phyloP scores from a whole-genome alignment of 805 yeast genomes.

The Kodamaea nitidulidarum region DNA sequence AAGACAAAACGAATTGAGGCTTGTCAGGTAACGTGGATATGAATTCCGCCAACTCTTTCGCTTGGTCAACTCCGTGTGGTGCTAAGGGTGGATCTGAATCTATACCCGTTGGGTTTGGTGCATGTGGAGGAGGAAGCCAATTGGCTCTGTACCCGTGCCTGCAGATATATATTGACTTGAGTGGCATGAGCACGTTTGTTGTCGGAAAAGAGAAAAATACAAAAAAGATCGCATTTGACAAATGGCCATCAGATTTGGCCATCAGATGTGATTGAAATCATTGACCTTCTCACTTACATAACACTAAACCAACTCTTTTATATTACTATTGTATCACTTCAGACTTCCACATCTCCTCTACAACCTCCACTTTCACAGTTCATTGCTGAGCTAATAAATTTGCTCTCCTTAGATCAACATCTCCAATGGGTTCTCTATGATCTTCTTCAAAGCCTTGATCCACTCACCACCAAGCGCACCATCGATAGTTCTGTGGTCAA shows the following conservation, averaged over 20 bases:
- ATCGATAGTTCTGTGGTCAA: constrained; percentile 96
- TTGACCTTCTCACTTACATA: no score
- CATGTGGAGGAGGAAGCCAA: constrained; percentile 73
- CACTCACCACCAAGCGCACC: constrained; percentile 98
- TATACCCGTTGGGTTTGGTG: constrained; percentile 81
- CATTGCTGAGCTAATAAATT: constrained; percentile 1
- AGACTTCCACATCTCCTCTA: neutral
- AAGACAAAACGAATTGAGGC: constrained; percentile 68
- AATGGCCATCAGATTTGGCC: no score
- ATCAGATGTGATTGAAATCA: no score
- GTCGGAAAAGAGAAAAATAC: neutral
- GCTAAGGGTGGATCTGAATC: constrained; percentile 88
- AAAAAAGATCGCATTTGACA: no score
- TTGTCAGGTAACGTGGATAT: constrained; percentile 46
- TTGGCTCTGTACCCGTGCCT: constrained; percentile 91
- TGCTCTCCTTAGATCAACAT: constrained; percentile 58
- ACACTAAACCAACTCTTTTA: no score
- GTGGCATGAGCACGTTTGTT: constrained; percentile 21
- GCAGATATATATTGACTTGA: constrained; percentile 63
- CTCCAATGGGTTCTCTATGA: constrained; percentile 94
- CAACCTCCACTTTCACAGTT: neutral
- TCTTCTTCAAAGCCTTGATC: constrained; percentile 86
- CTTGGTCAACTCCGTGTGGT: constrained; percentile 83
- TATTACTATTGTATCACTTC: neutral
- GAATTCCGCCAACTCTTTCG: constrained; percentile 68